Evolutionary conservation across 306 rosid species (phyloP), one percentile per base, ranked within the genome.

Genomic region (Oxytropis ochrocephala): DNA sequence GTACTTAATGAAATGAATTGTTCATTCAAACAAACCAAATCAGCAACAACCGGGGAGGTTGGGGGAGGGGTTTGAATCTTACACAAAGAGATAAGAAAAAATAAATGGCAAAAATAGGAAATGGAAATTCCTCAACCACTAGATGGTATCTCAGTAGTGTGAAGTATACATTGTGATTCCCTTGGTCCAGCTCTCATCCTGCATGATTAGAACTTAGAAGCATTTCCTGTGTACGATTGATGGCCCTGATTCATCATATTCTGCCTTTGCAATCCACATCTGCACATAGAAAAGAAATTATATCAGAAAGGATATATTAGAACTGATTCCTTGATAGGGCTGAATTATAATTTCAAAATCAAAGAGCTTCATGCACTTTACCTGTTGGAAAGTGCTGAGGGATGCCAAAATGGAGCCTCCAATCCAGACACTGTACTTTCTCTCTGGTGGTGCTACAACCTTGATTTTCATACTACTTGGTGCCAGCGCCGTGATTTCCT

Each of bases 141-240:
- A 81, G 74, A 84, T 65, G 67, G 83, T 86, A 81, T 76, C 74
- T 79, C 68, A 78, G 81, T 78, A 76, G 69, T 74, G 76, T 79
- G 73, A 85, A 74, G 79, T 77, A 77, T 85, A 81, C 49, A 58
- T 67, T 62, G 74, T 67, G 77, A 81, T 73, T 81, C 85, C 78
- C 70, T 64, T 74, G 77, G 54, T 72, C 84, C 87, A 32, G 70
- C 78, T 64, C 81, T 75, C 77, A 57, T 64, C 71, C 83, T 72
- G 67, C 69, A 36, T 52, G 69, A 66, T 80, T 78, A 80, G 69
- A 93, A 90, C 71, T 85, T 81, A 93, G 86, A 93, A 93, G 91
- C 98, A 93, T 85, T 93, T 93, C 94, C 97, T 85, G 96, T 93
- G 98, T 46, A 93, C 98, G 87, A 24, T 24, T 24, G 29, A 24